Conservation (phyloP, 805 yeast species). For the Zygotorulaspora chibaensis region DNA sequence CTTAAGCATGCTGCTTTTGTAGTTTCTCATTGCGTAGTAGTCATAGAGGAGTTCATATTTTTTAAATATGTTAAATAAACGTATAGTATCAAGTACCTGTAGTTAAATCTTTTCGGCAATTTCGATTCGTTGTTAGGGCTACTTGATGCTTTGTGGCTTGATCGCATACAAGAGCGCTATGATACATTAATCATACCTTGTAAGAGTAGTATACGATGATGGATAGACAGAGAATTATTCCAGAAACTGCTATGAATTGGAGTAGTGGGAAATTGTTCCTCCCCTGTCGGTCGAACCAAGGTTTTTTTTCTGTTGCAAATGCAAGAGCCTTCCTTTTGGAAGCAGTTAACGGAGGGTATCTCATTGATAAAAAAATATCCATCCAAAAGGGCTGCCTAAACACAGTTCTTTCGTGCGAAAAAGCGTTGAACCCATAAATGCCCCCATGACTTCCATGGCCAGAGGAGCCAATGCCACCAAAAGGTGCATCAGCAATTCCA, state of each 20-base stretch:
- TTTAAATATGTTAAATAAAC: too few relatives aligned
- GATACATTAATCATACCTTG: background rate
- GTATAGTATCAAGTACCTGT: too few relatives aligned
- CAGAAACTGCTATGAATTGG: conserved; percentile 1
- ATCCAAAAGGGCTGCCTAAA: conserved; percentile 61
- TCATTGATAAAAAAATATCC: conserved; percentile 52
- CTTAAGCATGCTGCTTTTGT: too few relatives aligned
- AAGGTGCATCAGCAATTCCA: conserved; percentile 65
- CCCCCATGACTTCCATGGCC: conserved; percentile 88
- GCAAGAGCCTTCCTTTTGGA: conserved; percentile 33
- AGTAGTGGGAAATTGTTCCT: conserved; percentile 13
- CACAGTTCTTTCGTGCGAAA: conserved; percentile 69
- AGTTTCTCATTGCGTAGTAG: too few relatives aligned
- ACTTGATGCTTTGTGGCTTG: too few relatives aligned
- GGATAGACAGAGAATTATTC: background rate
- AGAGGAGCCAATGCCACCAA: conserved; percentile 86
- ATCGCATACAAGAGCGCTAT: background rate
- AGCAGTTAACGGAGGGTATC: conserved; percentile 60
- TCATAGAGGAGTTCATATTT: too few relatives aligned
- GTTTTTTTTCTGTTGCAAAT: conserved; percentile 30
- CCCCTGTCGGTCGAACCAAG: conserved; percentile 39
- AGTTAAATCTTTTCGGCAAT: too few relatives aligned
- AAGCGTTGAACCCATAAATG: conserved; percentile 58
- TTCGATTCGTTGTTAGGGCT: too few relatives aligned
- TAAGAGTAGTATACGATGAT: background rate